Percentiles rank a stretch among this genome's conserved stretches.
These are phyloP conservation scores for Cercospora sojina DNA, from an alignment of 2,329 filamentous ascomycete species.

Conservation along the genomic window DNA sequence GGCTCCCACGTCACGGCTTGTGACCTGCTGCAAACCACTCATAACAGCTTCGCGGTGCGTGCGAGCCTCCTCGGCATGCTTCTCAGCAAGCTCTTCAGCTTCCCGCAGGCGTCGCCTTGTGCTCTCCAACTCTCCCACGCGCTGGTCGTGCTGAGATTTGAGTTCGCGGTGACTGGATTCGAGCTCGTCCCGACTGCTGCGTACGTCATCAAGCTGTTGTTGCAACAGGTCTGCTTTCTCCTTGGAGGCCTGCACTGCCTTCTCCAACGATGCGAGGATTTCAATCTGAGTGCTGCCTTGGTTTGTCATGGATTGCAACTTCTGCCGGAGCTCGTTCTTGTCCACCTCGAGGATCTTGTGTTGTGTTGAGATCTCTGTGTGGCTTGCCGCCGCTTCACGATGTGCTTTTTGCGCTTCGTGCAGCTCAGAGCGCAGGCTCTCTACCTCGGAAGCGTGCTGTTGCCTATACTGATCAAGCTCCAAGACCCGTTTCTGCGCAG, in stretches of 20 bases:
- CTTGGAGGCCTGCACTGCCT: conserved; percentile 74
- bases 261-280: conserved; percentile 71
- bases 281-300: conserved; percentile 67
- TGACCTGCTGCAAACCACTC: conserved; percentile 74
- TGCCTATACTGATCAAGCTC: conserved; percentile 84
- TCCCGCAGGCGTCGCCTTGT: conserved; percentile 74
- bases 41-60: conserved; percentile 82
- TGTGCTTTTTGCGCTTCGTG: conserved; percentile 75
- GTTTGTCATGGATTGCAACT: conserved; percentile 65
- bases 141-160: conserved; percentile 78
- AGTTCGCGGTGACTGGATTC: conserved; percentile 76
- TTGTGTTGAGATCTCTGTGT: conserved; percentile 72
- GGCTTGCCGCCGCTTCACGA: conserved; percentile 75
- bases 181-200: conserved; percentile 68
- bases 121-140: conserved; percentile 72
- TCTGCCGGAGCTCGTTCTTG: conserved; percentile 71
- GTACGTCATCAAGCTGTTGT: conserved; percentile 79
- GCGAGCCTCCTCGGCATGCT: conserved; percentile 80
- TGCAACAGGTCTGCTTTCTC: conserved; percentile 76
- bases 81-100: conserved; percentile 83
- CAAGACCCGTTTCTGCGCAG: conserved; percentile 76
- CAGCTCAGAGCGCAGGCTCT: conserved; percentile 80
- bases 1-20: conserved; percentile 51
- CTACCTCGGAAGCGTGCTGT: conserved; percentile 78
- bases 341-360: conserved; percentile 79